These are phyloP conservation scores for Solanum hybrid DNA, from an alignment of 305 asterid species.

Conservation along the genomic window DNA sequence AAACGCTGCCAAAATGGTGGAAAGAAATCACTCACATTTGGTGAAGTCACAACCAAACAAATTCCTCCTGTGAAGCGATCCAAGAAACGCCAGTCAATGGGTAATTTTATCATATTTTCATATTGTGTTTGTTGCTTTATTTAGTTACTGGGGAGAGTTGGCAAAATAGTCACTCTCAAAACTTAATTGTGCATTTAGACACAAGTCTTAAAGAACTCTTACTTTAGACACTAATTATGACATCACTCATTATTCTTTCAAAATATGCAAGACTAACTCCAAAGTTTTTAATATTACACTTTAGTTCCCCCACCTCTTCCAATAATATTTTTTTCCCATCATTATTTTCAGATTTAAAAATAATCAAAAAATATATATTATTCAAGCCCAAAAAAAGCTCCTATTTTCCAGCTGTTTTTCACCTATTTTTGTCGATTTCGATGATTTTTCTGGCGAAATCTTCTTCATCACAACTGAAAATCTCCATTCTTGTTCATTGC, in stretches of 20 bases:
- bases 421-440: background rate
- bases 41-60: too few relatives aligned
- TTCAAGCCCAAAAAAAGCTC: background rate
- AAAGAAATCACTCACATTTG: too few relatives aligned
- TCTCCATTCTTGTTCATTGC: background rate
- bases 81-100: too few relatives aligned
- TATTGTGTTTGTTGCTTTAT: too few relatives aligned
- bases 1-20: too few relatives aligned
- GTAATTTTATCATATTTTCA: too few relatives aligned
- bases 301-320: background rate
- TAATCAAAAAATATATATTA: too few relatives aligned
- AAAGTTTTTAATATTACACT: background rate
- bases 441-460: too few relatives aligned
- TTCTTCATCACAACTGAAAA: background rate
- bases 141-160: background rate
- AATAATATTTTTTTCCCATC: too few relatives aligned
- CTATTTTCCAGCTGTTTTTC: background rate
- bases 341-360: too few relatives aligned
- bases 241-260: background rate
- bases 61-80: too few relatives aligned
- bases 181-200: background rate
- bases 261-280: background rate
- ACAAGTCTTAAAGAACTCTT: background rate
- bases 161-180: background rate
- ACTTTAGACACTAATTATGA: background rate